Conservation (phyloP, 164 flowering plant genomes). For the Aristolochia californica region DNA sequence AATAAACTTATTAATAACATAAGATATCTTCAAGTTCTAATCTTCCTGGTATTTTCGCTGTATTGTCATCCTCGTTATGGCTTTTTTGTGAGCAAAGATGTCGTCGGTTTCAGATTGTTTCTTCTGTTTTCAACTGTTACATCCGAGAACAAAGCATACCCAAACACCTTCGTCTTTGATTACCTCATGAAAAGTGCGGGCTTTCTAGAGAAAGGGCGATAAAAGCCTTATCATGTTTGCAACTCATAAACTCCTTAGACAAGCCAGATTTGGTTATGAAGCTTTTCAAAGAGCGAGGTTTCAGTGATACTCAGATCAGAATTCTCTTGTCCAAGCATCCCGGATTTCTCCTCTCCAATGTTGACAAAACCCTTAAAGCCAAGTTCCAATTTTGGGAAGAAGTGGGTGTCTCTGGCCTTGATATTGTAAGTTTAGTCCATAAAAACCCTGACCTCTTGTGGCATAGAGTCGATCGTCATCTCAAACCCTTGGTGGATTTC, state of each 20-base stretch:
- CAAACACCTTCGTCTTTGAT: not conserved
- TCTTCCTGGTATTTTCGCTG: too few relatives aligned
- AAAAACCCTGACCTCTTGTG: not conserved
- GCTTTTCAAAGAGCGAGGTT: not conserved
- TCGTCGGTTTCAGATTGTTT: not conserved
- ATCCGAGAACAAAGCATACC: not conserved
- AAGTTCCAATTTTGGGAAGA: not conserved
- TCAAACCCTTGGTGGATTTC: conserved; percentile 3
- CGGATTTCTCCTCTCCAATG: not conserved
- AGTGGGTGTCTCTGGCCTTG: not conserved
- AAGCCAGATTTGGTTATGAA: not conserved
- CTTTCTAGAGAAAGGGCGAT: not conserved
- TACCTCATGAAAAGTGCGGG: not conserved
- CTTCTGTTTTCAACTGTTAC: not conserved
- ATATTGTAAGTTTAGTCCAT: not conserved
- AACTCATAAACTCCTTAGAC: not conserved
- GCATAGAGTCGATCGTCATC: not conserved
- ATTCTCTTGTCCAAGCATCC: not conserved
- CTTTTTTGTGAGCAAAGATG: too few relatives aligned
- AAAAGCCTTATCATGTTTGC: not conserved
- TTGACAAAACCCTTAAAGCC: not conserved
- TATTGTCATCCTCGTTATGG: too few relatives aligned
- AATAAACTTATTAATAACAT: too few relatives aligned
- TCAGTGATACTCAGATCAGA: not conserved
- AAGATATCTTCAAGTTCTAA: too few relatives aligned